Evolutionary conservation across 306 rosid genomes (phyloP), one percentile per base, ranked within the genome.

Genomic region (Prunus mongolica): DNA sequence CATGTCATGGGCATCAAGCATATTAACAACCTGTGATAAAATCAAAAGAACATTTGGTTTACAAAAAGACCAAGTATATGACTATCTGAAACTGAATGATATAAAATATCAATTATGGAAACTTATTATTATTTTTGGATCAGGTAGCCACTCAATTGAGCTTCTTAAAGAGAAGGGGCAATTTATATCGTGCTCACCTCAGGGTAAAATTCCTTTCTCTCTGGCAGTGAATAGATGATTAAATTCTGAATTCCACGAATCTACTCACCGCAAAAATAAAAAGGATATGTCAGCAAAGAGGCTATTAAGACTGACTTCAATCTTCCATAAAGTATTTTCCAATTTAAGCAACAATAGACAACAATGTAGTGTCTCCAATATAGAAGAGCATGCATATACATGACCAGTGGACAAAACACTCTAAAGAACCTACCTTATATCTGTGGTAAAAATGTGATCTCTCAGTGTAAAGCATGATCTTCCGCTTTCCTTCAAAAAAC

Each of bases 361-460:
- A 10, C 20, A 25, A 58, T 3, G 65, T 25, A 58, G 2, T 4
- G 65, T 38, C 9, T 38, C 57, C 16, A 24, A 56, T 20, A 20
- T 19, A 24, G 62, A 56, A 20, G 56, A 56, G 1, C 18, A 51
- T 32, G 27, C 2, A 45, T 32, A 15, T 27, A 65, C 19, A 65
- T 27, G 8, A 78, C 46, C 75, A 58, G 10, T 16, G 15, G 75
- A 28, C 22, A 76, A 69, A 69, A 45, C 72, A 68, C 56, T 62
- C 70, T 12, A 41, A 66, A 52, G 79, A 75, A 94, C 97, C 98
- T 90, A 94, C 97, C 98, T 90, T 90, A 65, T 89, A 94, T 92
- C 97, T 86, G 87, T 87, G 93, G 84, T 90, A 90, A 84, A 91
- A 92, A 82, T 94, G 98, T 83, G 92, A 80, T 67, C 96, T 94